Percentiles rank a stretch among this genome's conserved stretches.
These are phyloP conservation scores for Mortierella sp. DNA, from an alignment of 371 early-diverging fungal species.

Conservation along the genomic window DNA sequence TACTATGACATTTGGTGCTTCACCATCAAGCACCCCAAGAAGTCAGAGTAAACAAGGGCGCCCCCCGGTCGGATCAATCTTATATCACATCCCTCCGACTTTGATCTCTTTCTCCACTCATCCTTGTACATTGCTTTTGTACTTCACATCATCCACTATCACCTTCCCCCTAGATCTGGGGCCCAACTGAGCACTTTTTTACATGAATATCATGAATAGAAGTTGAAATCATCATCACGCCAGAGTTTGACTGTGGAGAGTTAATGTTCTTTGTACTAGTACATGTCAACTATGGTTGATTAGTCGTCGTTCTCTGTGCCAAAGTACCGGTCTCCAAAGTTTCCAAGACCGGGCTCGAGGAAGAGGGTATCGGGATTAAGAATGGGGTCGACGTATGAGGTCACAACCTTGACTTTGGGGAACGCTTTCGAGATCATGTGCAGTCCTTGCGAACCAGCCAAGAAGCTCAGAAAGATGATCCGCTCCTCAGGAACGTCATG, in stretches of 20 bases:
- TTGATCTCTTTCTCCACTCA: background rate
- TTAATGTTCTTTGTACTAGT: no score
- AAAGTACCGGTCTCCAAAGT: constrained; percentile 75
- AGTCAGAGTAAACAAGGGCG: constrained; percentile 37
- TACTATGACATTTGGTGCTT: constrained; percentile 88
- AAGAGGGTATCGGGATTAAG: constrained; percentile 70
- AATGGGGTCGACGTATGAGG: constrained; percentile 77
- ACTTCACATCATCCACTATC: background rate
- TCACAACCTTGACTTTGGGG: constrained; percentile 84
- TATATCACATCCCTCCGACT: no score
- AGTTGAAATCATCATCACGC: no score
- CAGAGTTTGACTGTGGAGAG: no score
- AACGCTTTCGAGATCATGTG: constrained; percentile 84
- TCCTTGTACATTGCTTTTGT: background rate
- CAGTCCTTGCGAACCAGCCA: constrained; percentile 81
- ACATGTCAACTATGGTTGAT: no score
- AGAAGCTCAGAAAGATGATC: constrained; percentile 84
- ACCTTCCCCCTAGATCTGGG: no score
- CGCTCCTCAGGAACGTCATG: constrained; percentile 87
- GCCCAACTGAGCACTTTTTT: no score
- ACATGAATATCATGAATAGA: no score
- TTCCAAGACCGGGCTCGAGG: constrained; percentile 89
- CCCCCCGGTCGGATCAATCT: no score
- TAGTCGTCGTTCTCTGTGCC: constrained; percentile 45
- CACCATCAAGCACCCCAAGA: constrained; percentile 77